Evolutionary conservation across 2,329 filamentous ascomycete species (phyloP).

Genomic region (Arthroderma sp.): DNA sequence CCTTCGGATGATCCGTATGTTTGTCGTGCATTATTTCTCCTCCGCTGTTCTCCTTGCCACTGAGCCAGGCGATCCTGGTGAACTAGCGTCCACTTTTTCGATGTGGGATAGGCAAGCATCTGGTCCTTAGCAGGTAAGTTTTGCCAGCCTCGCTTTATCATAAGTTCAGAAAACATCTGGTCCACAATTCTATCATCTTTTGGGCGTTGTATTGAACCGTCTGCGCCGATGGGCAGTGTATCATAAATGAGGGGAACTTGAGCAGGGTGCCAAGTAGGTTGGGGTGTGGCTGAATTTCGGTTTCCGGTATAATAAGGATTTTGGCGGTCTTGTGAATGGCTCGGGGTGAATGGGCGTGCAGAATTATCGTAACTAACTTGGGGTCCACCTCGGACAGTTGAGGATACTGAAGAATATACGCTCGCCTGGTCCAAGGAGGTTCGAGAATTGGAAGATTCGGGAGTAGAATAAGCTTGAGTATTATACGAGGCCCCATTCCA

Average conservation of each 20-base stretch:
- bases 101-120: conserved; percentile 88
- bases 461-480: conserved; percentile 46
- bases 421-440: conserved; percentile 53
- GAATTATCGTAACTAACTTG: conserved; percentile 44
- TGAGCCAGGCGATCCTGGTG: conserved; percentile 90
- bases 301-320: conserved; percentile 17
- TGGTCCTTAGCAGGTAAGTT: conserved; percentile 84
- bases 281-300: conserved; percentile 30
- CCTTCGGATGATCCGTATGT: conserved; percentile 56
- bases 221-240: conserved; percentile 24
- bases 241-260: conserved; percentile 33
- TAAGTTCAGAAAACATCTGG: conserved; percentile 79
- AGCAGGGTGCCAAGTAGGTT: conserved; percentile 29
- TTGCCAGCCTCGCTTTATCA: conserved; percentile 97
- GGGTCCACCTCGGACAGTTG: conserved; percentile 43
- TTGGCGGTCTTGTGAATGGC: conserved; percentile 24
- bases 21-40: conserved; percentile 58
- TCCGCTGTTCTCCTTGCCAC: conserved; percentile 87
- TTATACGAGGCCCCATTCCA: conserved; percentile 51
- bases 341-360: conserved; percentile 30
- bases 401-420: conserved; percentile 48
- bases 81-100: conserved; percentile 95
- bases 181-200: conserved; percentile 62
- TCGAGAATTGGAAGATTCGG: conserved; percentile 41
- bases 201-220: conserved; percentile 17